Conservation (phyloP, 257 asterid genomes). For the Solanum virginianum region DNA sequence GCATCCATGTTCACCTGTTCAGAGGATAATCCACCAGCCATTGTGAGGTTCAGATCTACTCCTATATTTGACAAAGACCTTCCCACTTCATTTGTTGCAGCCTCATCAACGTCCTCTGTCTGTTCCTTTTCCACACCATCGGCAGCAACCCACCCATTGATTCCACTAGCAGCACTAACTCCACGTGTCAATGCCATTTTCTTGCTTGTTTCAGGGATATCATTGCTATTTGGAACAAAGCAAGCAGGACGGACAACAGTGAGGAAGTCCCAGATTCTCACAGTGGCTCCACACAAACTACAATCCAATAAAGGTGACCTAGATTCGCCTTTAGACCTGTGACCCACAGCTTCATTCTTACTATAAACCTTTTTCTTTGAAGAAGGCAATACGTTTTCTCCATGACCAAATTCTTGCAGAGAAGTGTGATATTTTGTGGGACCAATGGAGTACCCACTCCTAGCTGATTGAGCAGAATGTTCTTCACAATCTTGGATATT, state of each 20-base stretch:
- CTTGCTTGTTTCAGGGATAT: conserved; percentile 77
- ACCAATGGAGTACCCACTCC: conserved; percentile 80
- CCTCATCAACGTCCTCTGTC: conserved; percentile 73
- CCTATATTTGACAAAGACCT: conserved; percentile 73
- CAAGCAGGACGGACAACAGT: conserved; percentile 70
- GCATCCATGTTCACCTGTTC: conserved; percentile 45
- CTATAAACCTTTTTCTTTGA: conserved; percentile 41
- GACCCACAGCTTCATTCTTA: conserved; percentile 31
- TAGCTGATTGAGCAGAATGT: conserved; percentile 95
- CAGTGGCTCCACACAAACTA: conserved; percentile 96
- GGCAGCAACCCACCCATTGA: conserved; percentile 82
- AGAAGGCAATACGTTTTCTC: conserved; percentile 72
- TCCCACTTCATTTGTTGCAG: conserved; percentile 72
- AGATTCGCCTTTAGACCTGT: conserved; percentile 57
- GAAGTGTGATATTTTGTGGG: conserved; percentile 53
- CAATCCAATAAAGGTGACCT: conserved; percentile 92
- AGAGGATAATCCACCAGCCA: conserved; percentile 75
- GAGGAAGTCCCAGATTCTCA: conserved; percentile 86
- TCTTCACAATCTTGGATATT: conserved; percentile 98
- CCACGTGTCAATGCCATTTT: conserved; percentile 87
- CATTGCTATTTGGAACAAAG: conserved; percentile 62
- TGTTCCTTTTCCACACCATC: conserved; percentile 74
- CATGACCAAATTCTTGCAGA: conserved; percentile 63
- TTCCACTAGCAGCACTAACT: conserved; percentile 98
- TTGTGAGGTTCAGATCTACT: conserved; percentile 72